A percentile compares a stretch with the other conserved stretches of the same genome.
Evolutionary conservation across 805 yeast species (phyloP).

Genomic region (Lachancea mirantina): DNA sequence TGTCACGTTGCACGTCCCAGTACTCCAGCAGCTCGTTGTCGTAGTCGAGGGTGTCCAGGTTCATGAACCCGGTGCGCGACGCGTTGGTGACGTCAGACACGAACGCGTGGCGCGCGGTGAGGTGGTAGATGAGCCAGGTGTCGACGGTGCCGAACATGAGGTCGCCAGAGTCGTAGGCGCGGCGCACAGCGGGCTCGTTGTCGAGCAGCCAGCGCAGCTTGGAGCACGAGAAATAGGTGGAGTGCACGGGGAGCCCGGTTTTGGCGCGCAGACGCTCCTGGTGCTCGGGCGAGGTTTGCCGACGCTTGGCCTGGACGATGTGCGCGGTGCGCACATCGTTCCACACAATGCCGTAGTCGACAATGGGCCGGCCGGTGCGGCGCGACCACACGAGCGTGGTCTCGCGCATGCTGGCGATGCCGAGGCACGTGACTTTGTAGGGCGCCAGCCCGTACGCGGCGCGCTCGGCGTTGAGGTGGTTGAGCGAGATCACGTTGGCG

Average conservation of each 20-base stretch:
- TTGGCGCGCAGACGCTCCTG: constrained; percentile 52
- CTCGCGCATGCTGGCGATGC: constrained; percentile 94
- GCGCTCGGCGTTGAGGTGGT: constrained; percentile 48
- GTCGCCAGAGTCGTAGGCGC: constrained; percentile 66
- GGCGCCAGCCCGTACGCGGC: constrained; percentile 39
- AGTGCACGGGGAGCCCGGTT: constrained; percentile 74
- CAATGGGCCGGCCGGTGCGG: constrained; percentile 71
- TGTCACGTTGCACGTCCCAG: constrained; percentile 69
- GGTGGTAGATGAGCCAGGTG: constrained; percentile 83
- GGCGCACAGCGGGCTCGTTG: constrained; percentile 58
- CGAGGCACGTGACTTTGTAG: constrained; percentile 64
- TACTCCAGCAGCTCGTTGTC: constrained; percentile 68
- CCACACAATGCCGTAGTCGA: constrained; percentile 88
- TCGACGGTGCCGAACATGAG: constrained; percentile 92
- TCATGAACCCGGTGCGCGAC: constrained; percentile 84
- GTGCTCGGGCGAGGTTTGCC: constrained; percentile 45
- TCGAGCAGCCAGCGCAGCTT: constrained; percentile 86
- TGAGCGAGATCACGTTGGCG: constrained; percentile 51
- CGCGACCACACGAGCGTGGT: constrained; percentile 86
- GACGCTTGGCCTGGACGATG: constrained; percentile 56
- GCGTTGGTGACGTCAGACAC: constrained; percentile 90
- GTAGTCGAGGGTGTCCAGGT: constrained; percentile 65
- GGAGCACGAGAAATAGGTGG: constrained; percentile 87
- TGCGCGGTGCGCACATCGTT: constrained; percentile 83
- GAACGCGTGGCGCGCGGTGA: constrained; percentile 62